phyloP scores from a whole-genome alignment of 2,329 filamentous ascomycete species.

The Incumbomyces lentus region DNA sequence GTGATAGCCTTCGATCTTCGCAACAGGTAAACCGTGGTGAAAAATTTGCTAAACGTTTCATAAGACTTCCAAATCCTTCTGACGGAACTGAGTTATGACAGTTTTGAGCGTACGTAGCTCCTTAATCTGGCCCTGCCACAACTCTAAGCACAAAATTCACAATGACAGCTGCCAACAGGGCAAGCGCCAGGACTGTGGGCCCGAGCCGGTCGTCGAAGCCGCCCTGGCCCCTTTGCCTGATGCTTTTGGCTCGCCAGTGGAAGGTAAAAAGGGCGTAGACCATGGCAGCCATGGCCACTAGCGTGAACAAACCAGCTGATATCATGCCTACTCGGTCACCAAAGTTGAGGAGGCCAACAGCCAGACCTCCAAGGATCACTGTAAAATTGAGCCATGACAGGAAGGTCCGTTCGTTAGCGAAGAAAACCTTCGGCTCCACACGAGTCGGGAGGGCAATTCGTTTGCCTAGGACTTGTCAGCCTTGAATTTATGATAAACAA shows the following conservation, averaged over 20 bases:
- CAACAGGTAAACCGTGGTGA: no score
- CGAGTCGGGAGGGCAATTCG: constrained; percentile 95
- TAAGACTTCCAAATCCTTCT: no score
- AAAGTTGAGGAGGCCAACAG: constrained; percentile 96
- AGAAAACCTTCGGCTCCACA: constrained; percentile 99
- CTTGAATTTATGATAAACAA: constrained; percentile 4
- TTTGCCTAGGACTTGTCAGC: constrained; percentile 56
- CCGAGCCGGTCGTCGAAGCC: constrained; percentile 96
- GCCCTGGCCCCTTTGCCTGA: constrained; percentile 79
- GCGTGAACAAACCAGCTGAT: constrained; percentile 83
- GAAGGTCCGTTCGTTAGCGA: constrained; percentile 98
- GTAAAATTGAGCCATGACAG: constrained; percentile 99
- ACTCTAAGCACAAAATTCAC: constrained; percentile 82
- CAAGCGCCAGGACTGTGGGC: constrained; percentile 78
- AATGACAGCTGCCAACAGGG: constrained; percentile 77
- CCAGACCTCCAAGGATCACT: constrained; percentile 91
- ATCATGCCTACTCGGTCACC: constrained; percentile 91
- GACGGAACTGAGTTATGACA: no score
- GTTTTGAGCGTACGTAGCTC: no score
- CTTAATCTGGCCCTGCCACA: constrained; percentile 6
- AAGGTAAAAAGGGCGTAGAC: constrained; percentile 89
- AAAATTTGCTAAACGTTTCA: no score
- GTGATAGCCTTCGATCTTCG: no score
- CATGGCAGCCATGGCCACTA: constrained; percentile 92
- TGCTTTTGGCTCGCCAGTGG: constrained; percentile 93